Percentiles rank a stretch among this genome's conserved stretches.
These are phyloP conservation scores for Eragrostis nindensis DNA, from an alignment of 176 grass and related monocot species.

Conservation along the genomic window DNA sequence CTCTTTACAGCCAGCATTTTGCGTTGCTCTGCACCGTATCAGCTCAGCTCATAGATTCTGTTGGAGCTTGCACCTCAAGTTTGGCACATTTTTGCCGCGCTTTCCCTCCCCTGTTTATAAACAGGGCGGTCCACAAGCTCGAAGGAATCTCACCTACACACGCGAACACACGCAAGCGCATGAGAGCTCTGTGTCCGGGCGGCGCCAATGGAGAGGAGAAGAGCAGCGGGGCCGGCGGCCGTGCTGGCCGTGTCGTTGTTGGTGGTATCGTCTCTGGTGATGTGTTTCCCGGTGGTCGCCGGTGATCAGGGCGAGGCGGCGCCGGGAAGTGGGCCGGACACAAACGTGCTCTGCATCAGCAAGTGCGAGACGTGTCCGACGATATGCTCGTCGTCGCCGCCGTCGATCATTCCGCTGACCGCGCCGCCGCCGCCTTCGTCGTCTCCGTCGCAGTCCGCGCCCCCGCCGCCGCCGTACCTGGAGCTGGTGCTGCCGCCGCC, in stretches of 20 bases:
- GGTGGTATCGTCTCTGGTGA: background rate
- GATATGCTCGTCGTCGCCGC: slow-evolving; percentile 53
- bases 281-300: background rate
- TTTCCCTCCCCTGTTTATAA: slow-evolving; percentile 35
- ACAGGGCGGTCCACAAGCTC: slow-evolving; percentile 15
- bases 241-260: background rate
- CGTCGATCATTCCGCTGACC: slow-evolving; percentile 37
- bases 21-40: background rate
- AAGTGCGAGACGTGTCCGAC: slow-evolving; percentile 76
- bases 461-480: slow-evolving; percentile 61
- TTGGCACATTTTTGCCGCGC: slow-evolving; percentile 43
- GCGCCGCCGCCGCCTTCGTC: slow-evolving; percentile 35
- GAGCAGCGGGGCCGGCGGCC: background rate
- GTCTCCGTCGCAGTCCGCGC: slow-evolving; percentile 9
- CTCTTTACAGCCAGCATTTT: slow-evolving; percentile 40
- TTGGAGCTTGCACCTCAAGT: slow-evolving; percentile 51
- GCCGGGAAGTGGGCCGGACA: slow-evolving; percentile 43
- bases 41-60: slow-evolving; percentile 41
- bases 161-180: slow-evolving; percentile 36
- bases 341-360: slow-evolving; percentile 59
- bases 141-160: slow-evolving; percentile 49
- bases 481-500: slow-evolving; percentile 40
- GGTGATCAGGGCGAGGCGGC: slow-evolving; percentile 21
- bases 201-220: slow-evolving; percentile 39
- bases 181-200: background rate